A percentile compares a stretch with the other conserved stretches of the same genome.
These are phyloP conservation scores for Echeveria elegans DNA, from an alignment of 164 flowering plant species.

Conservation along the genomic window DNA sequence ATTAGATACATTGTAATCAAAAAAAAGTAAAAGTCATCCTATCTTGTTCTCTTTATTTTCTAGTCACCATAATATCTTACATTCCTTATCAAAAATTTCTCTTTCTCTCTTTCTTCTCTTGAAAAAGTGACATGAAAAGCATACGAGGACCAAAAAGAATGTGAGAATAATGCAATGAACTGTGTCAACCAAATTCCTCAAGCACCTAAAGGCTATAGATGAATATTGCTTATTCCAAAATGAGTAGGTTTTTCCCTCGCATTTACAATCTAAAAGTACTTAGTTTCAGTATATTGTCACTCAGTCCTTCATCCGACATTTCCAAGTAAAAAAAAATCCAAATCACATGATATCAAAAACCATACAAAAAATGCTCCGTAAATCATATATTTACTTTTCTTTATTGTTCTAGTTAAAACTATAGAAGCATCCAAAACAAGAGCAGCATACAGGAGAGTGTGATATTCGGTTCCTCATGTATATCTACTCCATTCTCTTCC, in stretches of 20 bases:
- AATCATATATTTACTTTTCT: constrained; percentile 3
- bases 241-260: background rate
- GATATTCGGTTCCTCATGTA: background rate
- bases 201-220: background rate
- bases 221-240: background rate
- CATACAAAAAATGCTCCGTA: background rate
- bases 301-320: background rate
- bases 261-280: background rate
- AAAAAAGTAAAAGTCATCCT: background rate
- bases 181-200: background rate
- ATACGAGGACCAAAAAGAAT: background rate
- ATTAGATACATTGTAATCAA: no score
- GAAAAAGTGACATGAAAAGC: constrained; percentile 4
- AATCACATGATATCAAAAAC: background rate
- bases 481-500: background rate
- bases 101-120: background rate
- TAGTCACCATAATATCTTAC: background rate
- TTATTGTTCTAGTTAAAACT: background rate
- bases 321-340: background rate
- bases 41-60: background rate
- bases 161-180: constrained; percentile 1
- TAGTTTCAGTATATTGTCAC: background rate
- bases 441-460: background rate
- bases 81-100: constrained; percentile 5
- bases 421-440: background rate